These are phyloP conservation scores for Pestalotiopsis sp. DNA, from an alignment of 2,329 filamentous ascomycete genomes.

Conservation along the genomic window DNA sequence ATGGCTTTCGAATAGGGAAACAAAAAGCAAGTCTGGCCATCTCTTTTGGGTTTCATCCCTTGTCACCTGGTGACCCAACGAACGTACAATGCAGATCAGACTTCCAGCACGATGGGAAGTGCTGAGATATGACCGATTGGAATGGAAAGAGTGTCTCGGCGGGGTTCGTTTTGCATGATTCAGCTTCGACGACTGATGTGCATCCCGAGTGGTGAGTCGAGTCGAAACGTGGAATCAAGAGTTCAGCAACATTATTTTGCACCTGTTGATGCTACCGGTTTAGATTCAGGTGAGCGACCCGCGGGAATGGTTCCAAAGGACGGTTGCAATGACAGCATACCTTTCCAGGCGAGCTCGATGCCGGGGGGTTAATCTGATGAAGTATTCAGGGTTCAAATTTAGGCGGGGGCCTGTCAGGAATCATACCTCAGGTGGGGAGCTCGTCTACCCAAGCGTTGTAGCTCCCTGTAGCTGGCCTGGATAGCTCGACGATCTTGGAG, in stretches of 20 bases:
- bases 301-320: neutral
- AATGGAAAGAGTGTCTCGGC: neutral
- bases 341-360: neutral
- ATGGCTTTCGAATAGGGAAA: neutral
- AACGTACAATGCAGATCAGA: neutral
- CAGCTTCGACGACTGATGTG: neutral
- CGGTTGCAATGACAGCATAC: neutral
- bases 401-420: neutral
- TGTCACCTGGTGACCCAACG: neutral
- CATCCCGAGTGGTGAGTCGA: neutral
- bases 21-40: neutral
- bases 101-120: neutral
- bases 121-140: neutral
- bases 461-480: neutral
- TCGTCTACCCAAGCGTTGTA: neutral
- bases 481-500: neutral
- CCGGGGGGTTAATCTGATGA: neutral
- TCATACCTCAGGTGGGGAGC: neutral
- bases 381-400: neutral
- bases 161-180: neutral
- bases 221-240: neutral
- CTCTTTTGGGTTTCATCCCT: neutral
- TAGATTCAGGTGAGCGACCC: neutral
- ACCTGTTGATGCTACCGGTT: neutral
- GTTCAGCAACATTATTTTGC: neutral